Conservation (phyloP, 345 rosid genomes). For the Geranium brycei region DNA sequence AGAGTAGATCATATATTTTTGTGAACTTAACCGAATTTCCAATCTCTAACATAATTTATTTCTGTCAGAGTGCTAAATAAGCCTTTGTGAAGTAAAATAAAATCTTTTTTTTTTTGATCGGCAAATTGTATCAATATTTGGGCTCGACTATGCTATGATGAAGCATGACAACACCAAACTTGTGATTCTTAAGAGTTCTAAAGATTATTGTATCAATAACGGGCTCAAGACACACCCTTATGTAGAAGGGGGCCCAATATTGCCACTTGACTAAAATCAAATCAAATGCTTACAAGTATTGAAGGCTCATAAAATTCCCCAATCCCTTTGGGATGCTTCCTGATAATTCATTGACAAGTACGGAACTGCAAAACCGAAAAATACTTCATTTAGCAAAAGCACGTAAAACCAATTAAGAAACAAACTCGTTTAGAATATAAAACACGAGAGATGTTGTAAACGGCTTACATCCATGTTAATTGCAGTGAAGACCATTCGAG, state of each 20-base stretch:
- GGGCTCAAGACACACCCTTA: too few relatives aligned
- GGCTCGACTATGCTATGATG: too few relatives aligned
- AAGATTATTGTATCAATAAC: too few relatives aligned
- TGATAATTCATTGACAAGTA: constrained; percentile 30
- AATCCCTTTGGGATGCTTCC: constrained; percentile 30
- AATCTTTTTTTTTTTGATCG: too few relatives aligned
- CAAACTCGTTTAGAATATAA: not conserved
- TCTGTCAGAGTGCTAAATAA: not conserved
- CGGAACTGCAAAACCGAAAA: constrained; percentile 15
- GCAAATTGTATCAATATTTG: too few relatives aligned
- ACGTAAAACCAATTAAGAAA: too few relatives aligned
- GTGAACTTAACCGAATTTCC: too few relatives aligned
- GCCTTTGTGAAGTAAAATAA: not conserved
- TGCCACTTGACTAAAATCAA: too few relatives aligned
- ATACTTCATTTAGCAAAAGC: not conserved
- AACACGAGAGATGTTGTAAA: not conserved
- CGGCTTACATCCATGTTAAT: constrained; percentile 19
- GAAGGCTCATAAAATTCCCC: constrained; percentile 25
- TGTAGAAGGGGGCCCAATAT: too few relatives aligned
- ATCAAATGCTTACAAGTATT: constrained; percentile 20
- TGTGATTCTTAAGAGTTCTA: too few relatives aligned
- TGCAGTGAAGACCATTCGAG: constrained; percentile 29
- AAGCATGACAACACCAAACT: too few relatives aligned
- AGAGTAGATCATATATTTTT: too few relatives aligned
- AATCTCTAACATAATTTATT: not conserved